These are phyloP conservation scores for Podila verticillata DNA, from an alignment of 192 early-diverging fungal species.

Conservation along the genomic window DNA sequence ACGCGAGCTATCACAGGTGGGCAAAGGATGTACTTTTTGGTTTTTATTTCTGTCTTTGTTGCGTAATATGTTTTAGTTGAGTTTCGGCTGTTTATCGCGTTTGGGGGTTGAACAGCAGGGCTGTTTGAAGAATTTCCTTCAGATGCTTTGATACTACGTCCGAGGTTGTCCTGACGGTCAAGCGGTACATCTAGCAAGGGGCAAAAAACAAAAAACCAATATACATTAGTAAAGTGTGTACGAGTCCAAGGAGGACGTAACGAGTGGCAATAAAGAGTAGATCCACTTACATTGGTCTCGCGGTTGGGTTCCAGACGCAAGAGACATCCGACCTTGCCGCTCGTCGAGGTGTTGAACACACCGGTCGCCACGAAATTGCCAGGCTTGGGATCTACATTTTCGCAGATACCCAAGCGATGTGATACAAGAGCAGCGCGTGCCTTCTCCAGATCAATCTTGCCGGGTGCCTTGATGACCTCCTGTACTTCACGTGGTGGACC, in stretches of 20 bases:
- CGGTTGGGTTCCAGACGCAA: conserved; percentile 88
- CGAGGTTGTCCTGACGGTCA: conserved; percentile 92
- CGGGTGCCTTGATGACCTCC: conserved; percentile 67
- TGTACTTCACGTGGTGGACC: conserved; percentile 86
- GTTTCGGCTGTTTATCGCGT: neutral
- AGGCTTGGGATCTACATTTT: conserved; percentile 88
- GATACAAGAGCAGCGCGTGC: conserved; percentile 70
- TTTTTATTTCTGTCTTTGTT: neutral
- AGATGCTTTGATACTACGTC: conserved; percentile 72
- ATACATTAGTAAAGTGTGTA: too few relatives aligned
- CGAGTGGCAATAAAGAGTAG: neutral
- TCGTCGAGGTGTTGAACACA: conserved; percentile 77
- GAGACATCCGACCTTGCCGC: conserved; percentile 92
- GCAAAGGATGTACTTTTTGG: neutral
- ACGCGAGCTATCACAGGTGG: too few relatives aligned
- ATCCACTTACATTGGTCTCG: conserved; percentile 75
- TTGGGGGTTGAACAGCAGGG: conserved; percentile 33
- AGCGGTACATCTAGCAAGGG: conserved; percentile 78
- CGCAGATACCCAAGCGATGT: conserved; percentile 78
- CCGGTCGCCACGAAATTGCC: conserved; percentile 91
- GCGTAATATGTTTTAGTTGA: neutral
- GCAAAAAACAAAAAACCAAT: conserved; percentile 6
- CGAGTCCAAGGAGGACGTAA: neutral
- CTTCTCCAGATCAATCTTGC: conserved; percentile 62
- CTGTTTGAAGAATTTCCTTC: conserved; percentile 52